phyloP scores from a whole-genome alignment of 106 monocot genomes.

The Apostasia ramifera region DNA sequence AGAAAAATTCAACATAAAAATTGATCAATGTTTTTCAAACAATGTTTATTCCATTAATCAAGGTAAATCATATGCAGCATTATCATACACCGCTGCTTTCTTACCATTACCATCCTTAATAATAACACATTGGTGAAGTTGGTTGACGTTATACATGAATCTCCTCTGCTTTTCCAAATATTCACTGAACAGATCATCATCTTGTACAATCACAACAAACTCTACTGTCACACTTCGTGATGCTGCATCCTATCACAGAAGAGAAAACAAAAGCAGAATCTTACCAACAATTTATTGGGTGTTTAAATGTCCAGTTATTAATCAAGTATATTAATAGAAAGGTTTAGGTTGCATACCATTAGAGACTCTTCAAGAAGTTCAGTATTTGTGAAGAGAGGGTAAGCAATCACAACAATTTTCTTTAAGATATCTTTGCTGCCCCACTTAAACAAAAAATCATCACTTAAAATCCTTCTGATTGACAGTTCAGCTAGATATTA shows the following conservation, averaged over 20 bases:
- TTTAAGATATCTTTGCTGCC: constrained; percentile 46
- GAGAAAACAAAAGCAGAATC: not conserved
- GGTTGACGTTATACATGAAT: constrained; percentile 39
- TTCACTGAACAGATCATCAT: constrained; percentile 14
- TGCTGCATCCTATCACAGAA: constrained; percentile 56
- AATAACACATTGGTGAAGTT: constrained; percentile 62
- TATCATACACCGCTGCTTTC: not conserved
- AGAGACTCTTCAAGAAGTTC: constrained; percentile 51
- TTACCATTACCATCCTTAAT: constrained; percentile 60
- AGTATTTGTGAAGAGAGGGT: constrained; percentile 22
- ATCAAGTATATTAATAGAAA: not conserved
- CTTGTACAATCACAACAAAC: constrained; percentile 56
- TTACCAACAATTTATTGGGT: not conserved
- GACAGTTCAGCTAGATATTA: constrained; percentile 28
- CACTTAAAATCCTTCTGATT: constrained; percentile 37
- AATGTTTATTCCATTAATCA: too few relatives aligned
- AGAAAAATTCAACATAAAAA: too few relatives aligned
- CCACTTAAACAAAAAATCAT: constrained; percentile 56
- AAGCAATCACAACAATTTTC: constrained; percentile 60
- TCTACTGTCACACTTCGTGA: constrained; percentile 59
- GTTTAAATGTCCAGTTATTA: not conserved
- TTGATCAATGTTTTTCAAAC: too few relatives aligned
- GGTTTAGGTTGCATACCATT: constrained; percentile 31
- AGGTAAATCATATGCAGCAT: too few relatives aligned
- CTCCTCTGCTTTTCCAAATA: constrained; percentile 18